phyloP scores from a whole-genome alignment of 2,329 filamentous ascomycete genomes.

The Hortaea sp. region DNA sequence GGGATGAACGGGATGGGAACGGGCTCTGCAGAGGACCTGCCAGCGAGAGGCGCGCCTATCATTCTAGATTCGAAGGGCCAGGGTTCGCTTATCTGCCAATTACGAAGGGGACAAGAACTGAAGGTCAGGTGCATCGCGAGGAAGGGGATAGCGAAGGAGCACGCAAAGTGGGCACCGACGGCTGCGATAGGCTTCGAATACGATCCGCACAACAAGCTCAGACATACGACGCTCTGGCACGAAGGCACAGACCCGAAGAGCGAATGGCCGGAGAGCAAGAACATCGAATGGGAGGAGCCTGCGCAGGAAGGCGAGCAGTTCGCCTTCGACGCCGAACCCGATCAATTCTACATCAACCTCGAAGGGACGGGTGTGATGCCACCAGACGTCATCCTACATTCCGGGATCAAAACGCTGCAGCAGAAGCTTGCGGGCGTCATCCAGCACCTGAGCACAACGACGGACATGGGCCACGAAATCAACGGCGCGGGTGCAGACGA shows the following conservation, averaged over 20 bases:
- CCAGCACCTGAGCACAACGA: conserved; percentile 47
- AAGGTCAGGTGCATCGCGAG: conserved; percentile 88
- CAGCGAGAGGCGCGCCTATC: conserved; percentile 57
- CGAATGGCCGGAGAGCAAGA: conserved; percentile 34
- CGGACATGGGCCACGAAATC: conserved; percentile 42
- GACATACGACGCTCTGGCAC: conserved; percentile 90
- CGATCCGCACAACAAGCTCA: conserved; percentile 91
- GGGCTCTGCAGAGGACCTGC: conserved; percentile 53
- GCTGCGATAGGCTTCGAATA: conserved; percentile 94
- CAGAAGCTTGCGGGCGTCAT: conserved; percentile 80
- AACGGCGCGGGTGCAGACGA: conserved; percentile 49
- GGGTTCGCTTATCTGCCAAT: conserved; percentile 79
- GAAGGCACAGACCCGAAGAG: conserved; percentile 56
- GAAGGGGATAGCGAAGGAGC: conserved; percentile 98
- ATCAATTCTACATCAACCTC: conserved; percentile 79
- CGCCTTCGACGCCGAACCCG: conserved; percentile 78
- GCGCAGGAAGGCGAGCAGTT: conserved; percentile 76
- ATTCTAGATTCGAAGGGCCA: conserved; percentile 73
- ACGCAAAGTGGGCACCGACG: conserved; percentile 94
- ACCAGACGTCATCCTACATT: conserved; percentile 78
- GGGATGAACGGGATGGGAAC: conserved; percentile 35
- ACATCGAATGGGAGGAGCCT: conserved; percentile 69
- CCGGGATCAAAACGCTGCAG: conserved; percentile 81
- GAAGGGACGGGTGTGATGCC: conserved; percentile 82
- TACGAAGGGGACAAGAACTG: conserved; percentile 81